Conservation (phyloP, 164 flowering plant genomes). For the Houttuynia cordata region DNA sequence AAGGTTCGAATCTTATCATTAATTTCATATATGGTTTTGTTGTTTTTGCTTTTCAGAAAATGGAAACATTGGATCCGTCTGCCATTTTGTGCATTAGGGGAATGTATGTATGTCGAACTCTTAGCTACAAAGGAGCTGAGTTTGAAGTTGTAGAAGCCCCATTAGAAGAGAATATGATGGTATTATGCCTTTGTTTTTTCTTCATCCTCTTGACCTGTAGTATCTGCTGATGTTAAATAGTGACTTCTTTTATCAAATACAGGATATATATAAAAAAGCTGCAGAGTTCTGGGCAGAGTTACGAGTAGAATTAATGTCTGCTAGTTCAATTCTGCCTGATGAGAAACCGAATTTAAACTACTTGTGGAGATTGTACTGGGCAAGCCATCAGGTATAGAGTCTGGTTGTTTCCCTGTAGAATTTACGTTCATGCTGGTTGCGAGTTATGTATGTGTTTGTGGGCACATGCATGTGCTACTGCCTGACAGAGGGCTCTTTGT, state of each 20-base stretch:
- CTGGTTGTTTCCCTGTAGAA: constrained; percentile 35
- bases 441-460: not conserved
- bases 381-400: constrained; percentile 78
- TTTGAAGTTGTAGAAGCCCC: constrained; percentile 93
- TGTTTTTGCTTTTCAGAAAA: not conserved
- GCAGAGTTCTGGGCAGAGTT: constrained; percentile 97
- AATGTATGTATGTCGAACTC: constrained; percentile 96
- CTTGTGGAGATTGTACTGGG: constrained; percentile 92
- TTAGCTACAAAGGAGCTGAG: constrained; percentile 89
- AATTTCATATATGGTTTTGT: not conserved
- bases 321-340: constrained; percentile 51
- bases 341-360: constrained; percentile 72
- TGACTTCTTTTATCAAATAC: not conserved
- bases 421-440: constrained; percentile 22
- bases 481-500: not conserved
- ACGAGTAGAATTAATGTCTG: constrained; percentile 75
- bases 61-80: not conserved
- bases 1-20: constrained; percentile 32
- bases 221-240: not conserved
- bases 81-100: constrained; percentile 42
- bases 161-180: constrained; percentile 77
- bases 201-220: not conserved
- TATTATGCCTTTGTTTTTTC: constrained; percentile 16
- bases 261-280: constrained; percentile 83
- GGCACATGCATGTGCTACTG: not conserved